Evolutionary conservation across 495 filamentous ascomycete species (phyloP), one percentile per base, ranked within the genome.

Genomic region (Podospora anserina): DNA sequence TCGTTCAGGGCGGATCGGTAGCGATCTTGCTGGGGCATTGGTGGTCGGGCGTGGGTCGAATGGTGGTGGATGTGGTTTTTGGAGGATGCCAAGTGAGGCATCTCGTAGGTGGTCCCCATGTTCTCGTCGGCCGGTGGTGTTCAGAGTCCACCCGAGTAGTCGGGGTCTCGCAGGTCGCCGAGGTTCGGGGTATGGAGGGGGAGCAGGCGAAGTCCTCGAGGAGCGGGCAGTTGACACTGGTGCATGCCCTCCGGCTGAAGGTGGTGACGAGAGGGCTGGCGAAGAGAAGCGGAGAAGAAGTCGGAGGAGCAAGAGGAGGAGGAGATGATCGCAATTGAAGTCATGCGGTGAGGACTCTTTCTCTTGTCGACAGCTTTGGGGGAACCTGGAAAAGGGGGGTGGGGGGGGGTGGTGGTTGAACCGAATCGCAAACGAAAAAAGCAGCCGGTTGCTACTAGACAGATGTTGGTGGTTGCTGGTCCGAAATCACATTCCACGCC

Each of bases 41-140:
- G 27, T 23, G 70, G 27, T 16, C 75, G 69, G 5, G 74, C 66
- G 53, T 79, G 80, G 39, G 73, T 68, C 13, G 79, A 72, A 39
- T 79, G 71, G 57, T 78, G 72, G 60, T 77, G 72, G 59, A 72
- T 71, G 66, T 76, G 71, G 9, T 72, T 78, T 59, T 82, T 81
- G 77, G 78, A 81, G 23, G 78, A 73, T 68, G 71, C 77, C 68
- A 78, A 75, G 66, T 78, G 77, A 54, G 77, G 73, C 67, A 82
- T 71, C 49, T 85, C 81, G 66, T 82, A 84, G 27, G 82, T 75
- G 65, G 83, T 80, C 65, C 76, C 84, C 76, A 84, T 84, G 28
- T 67, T 69, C 63, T 79, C 79, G 72, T 86, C 83, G 65, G 75
- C 70, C 7, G 84, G 84, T 27, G 84, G 85, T 66, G 84, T 85